These are phyloP conservation scores for Fusarium longipes DNA, from an alignment of 2,329 filamentous ascomycete genomes.

Conservation along the genomic window DNA sequence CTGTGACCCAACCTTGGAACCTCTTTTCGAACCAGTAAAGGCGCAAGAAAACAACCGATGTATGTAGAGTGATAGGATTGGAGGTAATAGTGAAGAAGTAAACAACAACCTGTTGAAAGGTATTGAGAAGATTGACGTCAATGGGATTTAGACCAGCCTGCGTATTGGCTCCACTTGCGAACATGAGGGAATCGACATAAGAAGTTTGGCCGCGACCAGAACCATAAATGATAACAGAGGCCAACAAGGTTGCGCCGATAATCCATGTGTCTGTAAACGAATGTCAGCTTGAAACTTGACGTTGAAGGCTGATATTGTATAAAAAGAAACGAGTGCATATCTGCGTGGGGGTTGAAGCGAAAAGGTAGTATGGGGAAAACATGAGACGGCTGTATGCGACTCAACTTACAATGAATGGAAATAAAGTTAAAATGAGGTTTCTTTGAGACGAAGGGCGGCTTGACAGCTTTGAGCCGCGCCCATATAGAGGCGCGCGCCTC, in stretches of 20 bases:
- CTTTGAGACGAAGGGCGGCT: conserved; percentile 68
- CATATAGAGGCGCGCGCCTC: conserved; percentile 50
- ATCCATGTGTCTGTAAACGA: conserved; percentile 77
- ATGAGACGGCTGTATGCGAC: conserved; percentile 46
- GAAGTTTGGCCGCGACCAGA: conserved; percentile 65
- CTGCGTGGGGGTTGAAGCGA: conserved; percentile 34
- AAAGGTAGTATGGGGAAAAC: not conserved
- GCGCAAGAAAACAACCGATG: conserved; percentile 88
- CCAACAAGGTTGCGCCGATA: conserved; percentile 75
- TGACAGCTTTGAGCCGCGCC: conserved; percentile 61
- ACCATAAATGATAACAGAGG: conserved; percentile 81
- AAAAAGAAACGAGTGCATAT: conserved; percentile 25
- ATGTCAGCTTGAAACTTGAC: conserved; percentile 36
- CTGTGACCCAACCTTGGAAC: conserved; percentile 84
- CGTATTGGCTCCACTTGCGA: conserved; percentile 85
- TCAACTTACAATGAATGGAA: conserved; percentile 76
- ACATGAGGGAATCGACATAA: conserved; percentile 92
- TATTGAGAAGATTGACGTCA: conserved; percentile 73
- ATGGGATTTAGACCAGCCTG: conserved; percentile 93
- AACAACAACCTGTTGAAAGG: conserved; percentile 79
- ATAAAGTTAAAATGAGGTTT: conserved; percentile 84
- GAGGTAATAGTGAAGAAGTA: conserved; percentile 78
- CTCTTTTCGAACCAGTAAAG: conserved; percentile 99
- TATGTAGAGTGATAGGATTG: conserved; percentile 86
- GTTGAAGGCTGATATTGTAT: conserved; percentile 7